Conservation (phyloP, 441 rosid genomes). For the Pelargonium fulgidum region DNA sequence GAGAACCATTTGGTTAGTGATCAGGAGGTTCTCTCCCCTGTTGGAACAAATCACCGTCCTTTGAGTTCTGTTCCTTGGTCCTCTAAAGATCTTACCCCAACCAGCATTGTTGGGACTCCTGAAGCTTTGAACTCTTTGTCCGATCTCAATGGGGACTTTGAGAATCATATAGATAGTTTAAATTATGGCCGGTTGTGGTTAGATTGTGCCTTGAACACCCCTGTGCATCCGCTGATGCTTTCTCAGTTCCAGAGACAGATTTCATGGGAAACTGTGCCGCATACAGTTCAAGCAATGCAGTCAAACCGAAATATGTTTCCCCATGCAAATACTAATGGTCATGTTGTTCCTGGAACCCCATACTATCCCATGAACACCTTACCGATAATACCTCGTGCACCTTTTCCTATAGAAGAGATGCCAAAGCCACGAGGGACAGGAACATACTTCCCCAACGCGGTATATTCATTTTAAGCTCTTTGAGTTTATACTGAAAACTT, state of each 20-base stretch:
- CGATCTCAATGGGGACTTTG: slow-evolving; percentile 22
- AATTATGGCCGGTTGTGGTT: slow-evolving; percentile 37
- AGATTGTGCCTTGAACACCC: slow-evolving; percentile 28
- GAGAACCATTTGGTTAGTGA: slow-evolving; percentile 23
- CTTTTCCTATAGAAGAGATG: slow-evolving; percentile 52
- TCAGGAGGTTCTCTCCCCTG: slow-evolving; percentile 32
- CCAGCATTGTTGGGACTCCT: slow-evolving; percentile 8
- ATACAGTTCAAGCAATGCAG: slow-evolving; percentile 46
- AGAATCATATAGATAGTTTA: slow-evolving; percentile 37
- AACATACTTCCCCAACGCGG: slow-evolving; percentile 78
- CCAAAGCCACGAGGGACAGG: slow-evolving; percentile 78
- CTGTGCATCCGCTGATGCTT: slow-evolving; percentile 25
- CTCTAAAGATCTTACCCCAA: slow-evolving; percentile 35
- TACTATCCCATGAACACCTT: slow-evolving; percentile 44
- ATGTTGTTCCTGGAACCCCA: slow-evolving; percentile 31
- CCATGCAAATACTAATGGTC: slow-evolving; percentile 42
- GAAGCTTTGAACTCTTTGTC: slow-evolving; percentile 16
- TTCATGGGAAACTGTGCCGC: not conserved
- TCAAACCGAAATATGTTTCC: slow-evolving; percentile 23
- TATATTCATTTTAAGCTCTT: slow-evolving; percentile 28
- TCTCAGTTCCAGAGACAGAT: too few species aligned
- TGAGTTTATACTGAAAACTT: not conserved
- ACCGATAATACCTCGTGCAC: slow-evolving; percentile 37
- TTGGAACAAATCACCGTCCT: slow-evolving; percentile 27
- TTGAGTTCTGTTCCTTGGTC: slow-evolving; percentile 22